Evolutionary conservation across 2,329 filamentous ascomycete species (phyloP).

Genomic region (Paraphoma chrysanthemicola): DNA sequence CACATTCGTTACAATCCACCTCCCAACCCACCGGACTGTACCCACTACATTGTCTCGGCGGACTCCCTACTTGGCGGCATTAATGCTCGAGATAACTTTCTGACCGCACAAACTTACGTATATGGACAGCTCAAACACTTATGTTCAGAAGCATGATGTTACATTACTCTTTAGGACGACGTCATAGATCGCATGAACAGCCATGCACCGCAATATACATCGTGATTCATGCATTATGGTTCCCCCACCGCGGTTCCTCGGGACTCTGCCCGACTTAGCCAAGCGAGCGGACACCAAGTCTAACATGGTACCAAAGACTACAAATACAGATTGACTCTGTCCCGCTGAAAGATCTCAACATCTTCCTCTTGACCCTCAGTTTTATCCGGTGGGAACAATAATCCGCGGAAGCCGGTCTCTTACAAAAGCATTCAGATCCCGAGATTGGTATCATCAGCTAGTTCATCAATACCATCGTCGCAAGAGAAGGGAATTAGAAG

Average conservation of each 20-base stretch:
- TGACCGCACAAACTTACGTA: too few species aligned
- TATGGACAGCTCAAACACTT: too few species aligned
- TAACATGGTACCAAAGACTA: neutral
- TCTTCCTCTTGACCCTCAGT: neutral
- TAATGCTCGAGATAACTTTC: too few species aligned
- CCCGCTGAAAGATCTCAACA: neutral
- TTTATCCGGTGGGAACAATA: conserved; percentile 1
- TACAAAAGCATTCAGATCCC: neutral
- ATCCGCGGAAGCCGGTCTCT: neutral
- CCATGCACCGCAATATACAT: conserved; percentile 10
- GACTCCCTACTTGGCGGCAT: too few species aligned
- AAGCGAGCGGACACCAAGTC: neutral
- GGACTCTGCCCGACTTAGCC: conserved; percentile 1
- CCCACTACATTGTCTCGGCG: neutral
- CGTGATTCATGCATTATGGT: conserved; percentile 3
- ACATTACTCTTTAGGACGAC: conserved; percentile 1
- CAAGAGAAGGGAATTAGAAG: neutral
- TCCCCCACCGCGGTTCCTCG: neutral
- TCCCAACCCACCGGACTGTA: neutral
- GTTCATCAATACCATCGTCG: neutral
- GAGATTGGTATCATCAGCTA: too few species aligned
- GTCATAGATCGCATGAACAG: conserved; percentile 15
- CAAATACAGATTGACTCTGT: neutral
- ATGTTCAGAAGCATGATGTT: neutral
- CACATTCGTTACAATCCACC: neutral